Base-by-base conservation (phyloP, 371 early-diverging fungal genomes). In the Rhizopus arrhizus region DNA sequence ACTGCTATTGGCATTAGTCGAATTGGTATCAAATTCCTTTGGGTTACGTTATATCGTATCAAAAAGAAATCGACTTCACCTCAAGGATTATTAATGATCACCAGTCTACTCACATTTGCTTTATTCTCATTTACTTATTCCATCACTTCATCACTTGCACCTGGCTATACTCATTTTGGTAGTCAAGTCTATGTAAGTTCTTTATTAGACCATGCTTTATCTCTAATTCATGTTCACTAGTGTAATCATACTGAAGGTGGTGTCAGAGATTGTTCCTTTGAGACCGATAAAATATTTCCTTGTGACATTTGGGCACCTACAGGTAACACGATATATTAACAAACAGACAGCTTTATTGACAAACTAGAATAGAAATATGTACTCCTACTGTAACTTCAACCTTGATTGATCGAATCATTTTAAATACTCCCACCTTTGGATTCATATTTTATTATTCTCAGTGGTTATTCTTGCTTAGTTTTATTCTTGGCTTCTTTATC, bases 151-250 rank as follows among this genome's bases (percentile, higher is more conserved):
- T 74, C 82, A 8, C 80, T 88, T 12, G 84, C 85, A 29, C 89
- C 89, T 11, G 82, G 83, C 1, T 89, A 89, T 62, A 73, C 87
- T 38, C 85, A 85, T 69, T 89, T 84, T 72, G 87, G 88, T 38
- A 84, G 82, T 57, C 88, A 89, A 69, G 74, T 77, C 52, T 89
- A 84, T 68, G 86, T 87, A 73, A 68, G 84, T 68, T 29, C 15
- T 43, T 46, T 29, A 8, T 29, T 31, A 12, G 3, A 15, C 15
- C 7, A 11, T 8, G n/a, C 16, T 45, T 45, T 13, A n/a, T 45
- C 16, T 4, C n/a, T 48, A 1, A 9, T 48, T 48, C 15, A 13
- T 22, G 8, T 15, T 49, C 13, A 6, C 40, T 51, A 85, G 85
- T 87, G 87, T 72, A 87, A 87, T 66, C 74, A 81, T 57, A 84